Conservation (phyloP, 257 asterid genomes). For the Eucommia ulmoides region DNA sequence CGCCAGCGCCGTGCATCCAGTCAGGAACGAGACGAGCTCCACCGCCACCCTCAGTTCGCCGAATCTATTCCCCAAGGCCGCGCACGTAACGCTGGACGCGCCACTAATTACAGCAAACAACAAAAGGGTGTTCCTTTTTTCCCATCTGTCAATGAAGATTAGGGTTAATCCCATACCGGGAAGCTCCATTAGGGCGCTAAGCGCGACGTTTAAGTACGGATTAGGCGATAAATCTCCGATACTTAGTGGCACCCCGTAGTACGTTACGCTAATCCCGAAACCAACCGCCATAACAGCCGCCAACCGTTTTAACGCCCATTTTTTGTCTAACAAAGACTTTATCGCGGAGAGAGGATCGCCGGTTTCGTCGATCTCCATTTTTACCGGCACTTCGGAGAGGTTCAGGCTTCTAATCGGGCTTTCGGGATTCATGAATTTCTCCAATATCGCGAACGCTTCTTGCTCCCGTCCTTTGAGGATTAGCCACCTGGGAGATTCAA, state of each 20-base stretch:
- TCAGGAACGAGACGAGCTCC: slow-evolving; percentile 42
- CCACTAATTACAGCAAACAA: slow-evolving; percentile 38
- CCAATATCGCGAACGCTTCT: slow-evolving; percentile 33
- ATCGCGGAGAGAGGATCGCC: slow-evolving; percentile 26
- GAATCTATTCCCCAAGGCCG: slow-evolving; percentile 8
- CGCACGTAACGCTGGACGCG: slow-evolving; percentile 34
- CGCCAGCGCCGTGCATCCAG: slow-evolving; percentile 40
- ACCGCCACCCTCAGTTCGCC: slow-evolving; percentile 25
- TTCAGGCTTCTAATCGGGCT: slow-evolving; percentile 18
- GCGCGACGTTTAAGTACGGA: slow-evolving; percentile 45
- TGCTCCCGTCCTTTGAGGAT: slow-evolving; percentile 37
- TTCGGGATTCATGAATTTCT: slow-evolving; percentile 24
- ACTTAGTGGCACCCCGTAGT: slow-evolving; percentile 77
- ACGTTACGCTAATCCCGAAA: slow-evolving; percentile 44
- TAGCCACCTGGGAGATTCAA: slow-evolving; percentile 78
- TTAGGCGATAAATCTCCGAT: slow-evolving; percentile 28
- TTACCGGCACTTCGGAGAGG: slow-evolving; percentile 29
- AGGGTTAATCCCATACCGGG: slow-evolving; percentile 39
- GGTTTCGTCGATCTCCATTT: slow-evolving; percentile 6
- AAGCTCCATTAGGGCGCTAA: slow-evolving; percentile 45
- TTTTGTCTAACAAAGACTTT: slow-evolving; percentile 21
- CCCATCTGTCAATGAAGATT: slow-evolving; percentile 24
- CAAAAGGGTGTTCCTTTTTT: slow-evolving; percentile 20
- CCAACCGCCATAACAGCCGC: slow-evolving; percentile 33
- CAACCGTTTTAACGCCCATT: slow-evolving; percentile 42